Percentiles rank a stretch among this genome's conserved stretches.
Conservation (phyloP, 805 yeast species). For the Candida methanosorbosa region DNA sequence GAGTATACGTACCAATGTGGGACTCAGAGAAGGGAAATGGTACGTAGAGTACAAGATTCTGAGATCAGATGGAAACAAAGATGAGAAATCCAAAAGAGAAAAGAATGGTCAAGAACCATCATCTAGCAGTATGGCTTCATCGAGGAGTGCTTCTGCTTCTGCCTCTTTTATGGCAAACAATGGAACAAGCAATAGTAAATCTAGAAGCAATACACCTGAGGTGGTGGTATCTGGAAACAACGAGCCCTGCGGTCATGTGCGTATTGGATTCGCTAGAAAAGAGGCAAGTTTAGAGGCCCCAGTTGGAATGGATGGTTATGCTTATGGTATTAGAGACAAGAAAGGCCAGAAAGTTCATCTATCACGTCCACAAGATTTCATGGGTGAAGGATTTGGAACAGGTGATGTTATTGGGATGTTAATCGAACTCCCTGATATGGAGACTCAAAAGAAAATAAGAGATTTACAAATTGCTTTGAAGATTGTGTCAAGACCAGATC, state of each 20-base stretch:
- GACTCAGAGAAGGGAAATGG: slow-evolving; percentile 69
- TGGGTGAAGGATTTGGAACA: slow-evolving; percentile 38
- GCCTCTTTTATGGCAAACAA: slow-evolving; percentile 12
- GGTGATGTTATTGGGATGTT: slow-evolving; percentile 85
- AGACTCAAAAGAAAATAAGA: slow-evolving; percentile 35
- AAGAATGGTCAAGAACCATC: too few species aligned
- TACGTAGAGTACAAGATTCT: slow-evolving; percentile 70
- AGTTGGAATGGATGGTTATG: slow-evolving; percentile 90
- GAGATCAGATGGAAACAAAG: slow-evolving; percentile 21
- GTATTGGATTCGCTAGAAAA: slow-evolving; percentile 76
- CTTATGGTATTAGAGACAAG: slow-evolving; percentile 82
- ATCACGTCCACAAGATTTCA: slow-evolving; percentile 53
- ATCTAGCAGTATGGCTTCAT: not conserved
- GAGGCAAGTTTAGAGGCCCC: slow-evolving; percentile 93
- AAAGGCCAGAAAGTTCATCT: slow-evolving; percentile 69
- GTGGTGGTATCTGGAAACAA: not conserved
- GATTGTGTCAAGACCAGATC: slow-evolving; percentile 13
- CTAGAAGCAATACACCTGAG: slow-evolving; percentile 6
- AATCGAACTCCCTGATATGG: slow-evolving; percentile 53
- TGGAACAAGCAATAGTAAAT: slow-evolving; percentile 11
- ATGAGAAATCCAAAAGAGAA: too few species aligned
- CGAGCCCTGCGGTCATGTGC: slow-evolving; percentile 40
- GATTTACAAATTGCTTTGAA: slow-evolving; percentile 25
- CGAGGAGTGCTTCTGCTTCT: not conserved
- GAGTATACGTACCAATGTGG: slow-evolving; percentile 63